Evolutionary conservation across 129 eudicot genomes (phyloP), one percentile per base, ranked within the genome.

Genomic region (Dittrichia graveolens): DNA sequence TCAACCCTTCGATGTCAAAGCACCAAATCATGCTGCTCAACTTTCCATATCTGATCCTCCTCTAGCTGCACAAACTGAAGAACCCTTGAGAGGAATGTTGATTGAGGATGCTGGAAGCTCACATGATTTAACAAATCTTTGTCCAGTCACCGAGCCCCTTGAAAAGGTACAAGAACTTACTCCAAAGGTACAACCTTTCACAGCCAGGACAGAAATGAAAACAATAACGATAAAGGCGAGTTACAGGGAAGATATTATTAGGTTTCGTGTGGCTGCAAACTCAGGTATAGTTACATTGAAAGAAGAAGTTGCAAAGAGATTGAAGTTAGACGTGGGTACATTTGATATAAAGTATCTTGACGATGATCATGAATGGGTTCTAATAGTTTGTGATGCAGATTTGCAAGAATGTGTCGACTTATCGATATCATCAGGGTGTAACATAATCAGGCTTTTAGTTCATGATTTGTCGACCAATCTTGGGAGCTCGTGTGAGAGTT

Each of bases 61-160:
- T 61, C 55, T 80, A 6, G 35, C 84, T n/a, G 67, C 75, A 63
- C 85, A 84, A 80, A 76, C 83, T 8, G 73, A 89, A 68, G 91
- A 83, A 66, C 85, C 89, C 24, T 83, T 85, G 34, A 77, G 91
- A 43, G 92, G 83, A 70, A 82, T 87, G 89, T 80, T 85, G 15
- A 49, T 87, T 7, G 98, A 89, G 79, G 98, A 89, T 79, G 96
- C 95, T 13, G 96, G 95, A 78, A 93, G 98, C 79, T 93, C 96
- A 44, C 96, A 93, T 55, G 92, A 90, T 84, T 63, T 94, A 41
- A 74, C 77, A 53, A 86, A 90, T 61, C 82, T 94, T 37, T 89
- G 98, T 50, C 82, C 88, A 14, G 43, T 54, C 13, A 79, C 85
- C 0, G 92, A 88, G 69, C 63, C 73, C n/a, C 65, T 79, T 58